Base-by-base conservation (phyloP, 1,284 basidiomycete genomes). In the Sporisorium scitamineum region DNA sequence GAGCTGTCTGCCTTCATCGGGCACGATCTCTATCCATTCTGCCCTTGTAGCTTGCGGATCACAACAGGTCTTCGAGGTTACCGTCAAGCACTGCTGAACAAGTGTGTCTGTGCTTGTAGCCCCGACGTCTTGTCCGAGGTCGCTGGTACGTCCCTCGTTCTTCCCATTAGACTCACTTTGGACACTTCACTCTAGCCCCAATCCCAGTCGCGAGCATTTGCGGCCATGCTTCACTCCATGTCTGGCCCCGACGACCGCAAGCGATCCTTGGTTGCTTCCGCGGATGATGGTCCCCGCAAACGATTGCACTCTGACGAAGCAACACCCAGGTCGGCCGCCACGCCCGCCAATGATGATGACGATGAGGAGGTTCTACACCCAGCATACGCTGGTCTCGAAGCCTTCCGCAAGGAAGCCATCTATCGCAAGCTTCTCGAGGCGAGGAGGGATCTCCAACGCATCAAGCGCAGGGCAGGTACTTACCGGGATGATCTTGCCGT, bases 391-490 rank as follows among this genome's bases (percentile, higher is more conserved):
- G 64, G 51, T 11, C 61, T 67, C 11, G 70, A 82, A 61, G 72
- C 74, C 5, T 84, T 77, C 52, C 61, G 82, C 32, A 84, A 84
- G 47, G 82, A 84, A 31, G 82, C 82, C 48, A 81, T 84, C 55
- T 84, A 80, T 42, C 78, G 82, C 32, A 59, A 71, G 48, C 48
- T 84, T 51, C 79, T 80, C 24, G 81, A 84, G 45, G 68, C 76
- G 5, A 56, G 69, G 41, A 69, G 82, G 37, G 77, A 80, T 13
- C 45, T 79, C 10, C 58, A 61, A 32, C 69, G 81, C 9, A 42
- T 72, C 24, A 57, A 82, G 39, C 57, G 64, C 10, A 65, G 52
- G 50, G 51, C 65, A 20, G 52, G 20, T 2, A 48, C 67, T 6
- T 55, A 67, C 14, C 66, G 68, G 37, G 62, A 58, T 20, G 66